Conservation (phyloP, 73 alveolate genomes). For the Blepharisma japonicum region DNA sequence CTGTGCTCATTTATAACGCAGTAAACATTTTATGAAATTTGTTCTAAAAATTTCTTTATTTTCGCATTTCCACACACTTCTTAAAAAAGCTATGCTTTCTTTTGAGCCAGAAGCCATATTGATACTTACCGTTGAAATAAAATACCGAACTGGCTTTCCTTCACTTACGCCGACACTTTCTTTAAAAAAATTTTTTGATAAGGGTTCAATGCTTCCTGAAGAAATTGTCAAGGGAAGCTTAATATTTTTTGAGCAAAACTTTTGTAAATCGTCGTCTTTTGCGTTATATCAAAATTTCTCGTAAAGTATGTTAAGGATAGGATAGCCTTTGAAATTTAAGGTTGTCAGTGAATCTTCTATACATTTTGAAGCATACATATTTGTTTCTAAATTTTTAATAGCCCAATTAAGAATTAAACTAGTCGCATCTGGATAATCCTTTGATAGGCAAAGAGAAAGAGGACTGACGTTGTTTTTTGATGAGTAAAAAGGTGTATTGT, state of each 20-base stretch:
- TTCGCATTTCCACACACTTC: background rate
- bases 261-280: background rate
- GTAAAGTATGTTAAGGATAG: background rate
- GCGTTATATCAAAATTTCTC: background rate
- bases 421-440: no score
- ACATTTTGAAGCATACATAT: background rate
- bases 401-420: no score
- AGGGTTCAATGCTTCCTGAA: background rate
- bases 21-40: no score
- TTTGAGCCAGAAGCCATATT: background rate
- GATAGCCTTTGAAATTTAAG: background rate
- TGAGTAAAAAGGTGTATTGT: background rate
- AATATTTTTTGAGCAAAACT: background rate
- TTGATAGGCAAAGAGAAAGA: no score
- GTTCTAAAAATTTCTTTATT: background rate
- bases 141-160: background rate
- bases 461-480: constrained; percentile 9
- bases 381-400: no score
- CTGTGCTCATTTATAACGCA: background rate
- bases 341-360: background rate
- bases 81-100: background rate
- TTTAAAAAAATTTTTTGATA: no score
- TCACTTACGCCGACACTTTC: background rate
- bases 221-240: background rate
- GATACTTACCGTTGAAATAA: background rate